Evolutionary conservation across 257 asterid species (phyloP).

Genomic region (Solanum stenotomum): DNA sequence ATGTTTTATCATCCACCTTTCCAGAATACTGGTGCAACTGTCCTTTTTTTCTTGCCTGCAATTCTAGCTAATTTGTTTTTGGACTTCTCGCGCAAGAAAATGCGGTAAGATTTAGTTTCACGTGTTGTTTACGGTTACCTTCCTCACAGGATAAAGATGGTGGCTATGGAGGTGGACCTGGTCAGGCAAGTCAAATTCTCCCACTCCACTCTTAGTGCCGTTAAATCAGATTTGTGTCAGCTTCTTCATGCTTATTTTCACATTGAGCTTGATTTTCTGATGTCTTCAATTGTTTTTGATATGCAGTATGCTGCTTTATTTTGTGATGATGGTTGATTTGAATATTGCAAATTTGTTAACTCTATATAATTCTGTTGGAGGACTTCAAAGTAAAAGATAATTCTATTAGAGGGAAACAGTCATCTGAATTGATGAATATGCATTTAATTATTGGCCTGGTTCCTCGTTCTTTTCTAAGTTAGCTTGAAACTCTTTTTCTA

Average conservation of each 20-base stretch:
- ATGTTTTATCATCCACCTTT: background rate
- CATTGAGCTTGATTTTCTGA: background rate
- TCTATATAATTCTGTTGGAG: background rate
- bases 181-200: slow-evolving; percentile 56
- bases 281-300: background rate
- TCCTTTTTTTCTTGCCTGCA: background rate
- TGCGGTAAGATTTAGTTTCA: background rate
- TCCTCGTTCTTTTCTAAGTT: background rate
- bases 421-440: background rate
- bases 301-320: background rate
- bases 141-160: slow-evolving; percentile 68
- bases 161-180: slow-evolving; percentile 99
- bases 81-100: background rate
- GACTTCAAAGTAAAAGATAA: background rate
- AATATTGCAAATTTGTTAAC: background rate
- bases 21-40: background rate
- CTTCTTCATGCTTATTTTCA: background rate
- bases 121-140: slow-evolving; percentile 4
- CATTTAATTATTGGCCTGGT: background rate
- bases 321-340: background rate
- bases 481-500: background rate
- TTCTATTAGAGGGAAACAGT: background rate
- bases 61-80: background rate
- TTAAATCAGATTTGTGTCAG: background rate
- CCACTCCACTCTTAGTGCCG: background rate